Evolutionary conservation across 108 stramenopile species (phyloP).

Genomic region (Skeletonema costatum): DNA sequence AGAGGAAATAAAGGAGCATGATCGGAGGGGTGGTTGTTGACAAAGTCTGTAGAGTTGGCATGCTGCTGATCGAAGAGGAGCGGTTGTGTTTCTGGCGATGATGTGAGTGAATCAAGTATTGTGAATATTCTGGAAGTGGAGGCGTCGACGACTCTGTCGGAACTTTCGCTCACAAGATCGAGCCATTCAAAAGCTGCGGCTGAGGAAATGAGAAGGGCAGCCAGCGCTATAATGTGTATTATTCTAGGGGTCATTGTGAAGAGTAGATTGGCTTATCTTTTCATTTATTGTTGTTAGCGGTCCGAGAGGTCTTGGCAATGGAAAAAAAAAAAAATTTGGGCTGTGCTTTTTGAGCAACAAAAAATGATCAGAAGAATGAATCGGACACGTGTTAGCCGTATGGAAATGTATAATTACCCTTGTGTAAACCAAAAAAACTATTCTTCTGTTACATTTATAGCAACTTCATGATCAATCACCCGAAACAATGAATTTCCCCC

Average conservation of each 20-base stretch:
- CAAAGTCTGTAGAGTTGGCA: constrained; percentile 8
- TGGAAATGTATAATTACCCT: no score
- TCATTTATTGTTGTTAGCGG: no score
- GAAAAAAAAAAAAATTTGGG: no score
- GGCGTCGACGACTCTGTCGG: neutral
- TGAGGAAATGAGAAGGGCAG: neutral
- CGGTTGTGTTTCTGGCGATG: neutral
- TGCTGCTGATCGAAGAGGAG: neutral
- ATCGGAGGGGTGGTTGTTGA: constrained; percentile 34
- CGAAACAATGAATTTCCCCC: no score
- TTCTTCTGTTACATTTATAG: no score
- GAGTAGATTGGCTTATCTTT: neutral
- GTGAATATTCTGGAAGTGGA: neutral
- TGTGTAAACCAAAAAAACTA: neutral
- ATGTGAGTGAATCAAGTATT: neutral
- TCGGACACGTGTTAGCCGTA: neutral
- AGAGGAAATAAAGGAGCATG: constrained; percentile 66
- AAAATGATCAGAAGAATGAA: no score
- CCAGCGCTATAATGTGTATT: neutral
- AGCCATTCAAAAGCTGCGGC: neutral
- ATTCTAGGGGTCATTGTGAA: neutral
- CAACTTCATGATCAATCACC: no score
- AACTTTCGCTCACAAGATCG: neutral
- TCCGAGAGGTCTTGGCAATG: no score
- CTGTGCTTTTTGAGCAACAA: neutral